Conservation (phyloP, 371 early-diverging fungal genomes). For the Capillidium rhysosporum region DNA sequence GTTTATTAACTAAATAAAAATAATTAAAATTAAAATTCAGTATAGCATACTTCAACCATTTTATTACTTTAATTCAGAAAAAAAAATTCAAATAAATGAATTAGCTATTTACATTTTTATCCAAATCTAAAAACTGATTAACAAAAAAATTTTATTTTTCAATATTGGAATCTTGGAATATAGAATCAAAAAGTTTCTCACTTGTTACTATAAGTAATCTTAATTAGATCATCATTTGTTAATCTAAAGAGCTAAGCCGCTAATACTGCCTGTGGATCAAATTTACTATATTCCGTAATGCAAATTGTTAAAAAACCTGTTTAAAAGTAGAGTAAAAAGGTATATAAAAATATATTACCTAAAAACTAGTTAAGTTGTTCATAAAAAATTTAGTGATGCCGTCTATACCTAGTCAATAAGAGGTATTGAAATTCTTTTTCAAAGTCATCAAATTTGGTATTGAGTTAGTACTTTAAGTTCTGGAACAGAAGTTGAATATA, state of each 20-base stretch:
- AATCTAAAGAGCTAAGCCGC: slow-evolving; percentile 58
- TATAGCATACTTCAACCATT: too few relatives aligned
- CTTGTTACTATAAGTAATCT: slow-evolving; percentile 56
- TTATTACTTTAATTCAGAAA: too few relatives aligned
- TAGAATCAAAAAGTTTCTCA: slow-evolving; percentile 51
- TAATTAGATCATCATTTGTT: slow-evolving; percentile 43
- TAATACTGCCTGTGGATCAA: slow-evolving; percentile 30
- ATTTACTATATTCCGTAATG: slow-evolving; percentile 8
- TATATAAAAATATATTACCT: slow-evolving; percentile 14
- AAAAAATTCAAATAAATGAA: too few relatives aligned
- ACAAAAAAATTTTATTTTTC: slow-evolving; percentile 33
- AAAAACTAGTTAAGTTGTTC: slow-evolving; percentile 24
- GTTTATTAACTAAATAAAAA: too few relatives aligned
- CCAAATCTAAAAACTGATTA: too few relatives aligned
- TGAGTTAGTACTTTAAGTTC: too few relatives aligned
- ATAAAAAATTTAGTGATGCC: slow-evolving; percentile 38
- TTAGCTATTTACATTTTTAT: too few relatives aligned
- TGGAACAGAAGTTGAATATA: too few relatives aligned
- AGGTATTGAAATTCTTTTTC: slow-evolving; percentile 18
- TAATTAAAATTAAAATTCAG: too few relatives aligned
- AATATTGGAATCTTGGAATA: slow-evolving; percentile 67
- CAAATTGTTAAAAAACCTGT: background rate
- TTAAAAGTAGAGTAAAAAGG: background rate
- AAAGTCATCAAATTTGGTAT: too few relatives aligned
- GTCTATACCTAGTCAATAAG: slow-evolving; percentile 53